Conservation (phyloP, 192 early-diverging fungal species). For the Chytriomyces hyalinus region DNA sequence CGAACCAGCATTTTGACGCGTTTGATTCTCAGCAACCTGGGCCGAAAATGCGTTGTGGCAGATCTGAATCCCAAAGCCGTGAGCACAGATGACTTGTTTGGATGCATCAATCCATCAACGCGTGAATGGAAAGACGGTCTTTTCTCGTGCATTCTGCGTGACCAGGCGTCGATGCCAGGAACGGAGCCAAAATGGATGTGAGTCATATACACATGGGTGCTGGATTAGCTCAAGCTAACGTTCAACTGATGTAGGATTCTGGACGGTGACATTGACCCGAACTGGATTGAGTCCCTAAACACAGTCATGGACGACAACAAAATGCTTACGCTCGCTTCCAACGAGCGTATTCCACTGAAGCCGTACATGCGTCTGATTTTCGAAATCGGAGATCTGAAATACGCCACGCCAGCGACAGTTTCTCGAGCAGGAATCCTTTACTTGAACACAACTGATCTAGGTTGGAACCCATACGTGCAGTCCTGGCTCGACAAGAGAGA, state of each 20-base stretch:
- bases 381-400: constrained; percentile 70
- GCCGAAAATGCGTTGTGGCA: constrained; percentile 60
- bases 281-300: constrained; percentile 73
- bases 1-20: background rate
- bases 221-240: no score
- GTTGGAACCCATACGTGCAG: constrained; percentile 72
- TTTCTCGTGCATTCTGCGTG: constrained; percentile 67
- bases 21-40: constrained; percentile 49
- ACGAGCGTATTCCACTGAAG: constrained; percentile 72
- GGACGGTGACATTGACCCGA: constrained; percentile 70
- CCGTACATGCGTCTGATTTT: constrained; percentile 69
- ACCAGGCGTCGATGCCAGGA: constrained; percentile 61
- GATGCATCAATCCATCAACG: constrained; percentile 69
- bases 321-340: constrained; percentile 66
- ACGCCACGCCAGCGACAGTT: constrained; percentile 74
- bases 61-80: constrained; percentile 72
- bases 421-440: constrained; percentile 73
- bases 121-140: constrained; percentile 74
- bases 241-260: background rate
- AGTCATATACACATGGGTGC: no score
- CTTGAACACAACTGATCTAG: constrained; percentile 65
- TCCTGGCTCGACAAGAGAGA: constrained; percentile 71
- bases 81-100: constrained; percentile 70
- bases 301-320: constrained; percentile 78
- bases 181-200: constrained; percentile 70